Conservation (phyloP, 805 yeast species). For the Candida broadrunensis region DNA sequence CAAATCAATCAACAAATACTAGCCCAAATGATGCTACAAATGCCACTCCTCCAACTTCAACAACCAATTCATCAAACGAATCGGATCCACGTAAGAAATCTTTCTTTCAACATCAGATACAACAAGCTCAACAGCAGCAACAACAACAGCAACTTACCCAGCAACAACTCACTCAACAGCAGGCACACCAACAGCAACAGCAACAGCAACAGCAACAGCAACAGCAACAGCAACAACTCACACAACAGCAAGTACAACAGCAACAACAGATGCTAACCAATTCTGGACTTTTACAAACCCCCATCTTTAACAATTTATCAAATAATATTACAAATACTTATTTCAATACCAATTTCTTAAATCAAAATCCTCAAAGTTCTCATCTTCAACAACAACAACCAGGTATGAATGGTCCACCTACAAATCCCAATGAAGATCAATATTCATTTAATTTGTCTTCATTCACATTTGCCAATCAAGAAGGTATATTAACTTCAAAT, state of each 20-base stretch:
- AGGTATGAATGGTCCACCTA: slow-evolving; percentile 3
- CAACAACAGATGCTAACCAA: not conserved
- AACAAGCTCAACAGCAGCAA: not conserved
- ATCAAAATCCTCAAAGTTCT: slow-evolving; percentile 4
- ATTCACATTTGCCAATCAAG: slow-evolving; percentile 27
- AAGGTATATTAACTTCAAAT: not conserved
- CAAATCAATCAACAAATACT: not conserved
- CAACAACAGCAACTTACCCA: not conserved
- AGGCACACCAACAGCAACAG: too few species aligned
- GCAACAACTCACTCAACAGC: too few species aligned
- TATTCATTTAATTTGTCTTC: slow-evolving; percentile 33
- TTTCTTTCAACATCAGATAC: not conserved
- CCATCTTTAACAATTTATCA: slow-evolving; percentile 22
- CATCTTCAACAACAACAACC: slow-evolving; percentile 2
- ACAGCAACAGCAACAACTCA: not conserved
- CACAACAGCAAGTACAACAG: too few species aligned
- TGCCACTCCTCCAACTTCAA: not conserved
- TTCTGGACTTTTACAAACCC: slow-evolving; percentile 19
- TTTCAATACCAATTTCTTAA: slow-evolving; percentile 27
- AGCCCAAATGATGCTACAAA: not conserved
- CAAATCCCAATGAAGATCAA: slow-evolving; percentile 19
- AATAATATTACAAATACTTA: slow-evolving; percentile 35
- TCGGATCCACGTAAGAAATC: not conserved
- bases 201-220: not conserved
- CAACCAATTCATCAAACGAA: not conserved